These are phyloP conservation scores for Penicillium sp. DNA, from an alignment of 2,329 filamentous ascomycete species.

Conservation along the genomic window DNA sequence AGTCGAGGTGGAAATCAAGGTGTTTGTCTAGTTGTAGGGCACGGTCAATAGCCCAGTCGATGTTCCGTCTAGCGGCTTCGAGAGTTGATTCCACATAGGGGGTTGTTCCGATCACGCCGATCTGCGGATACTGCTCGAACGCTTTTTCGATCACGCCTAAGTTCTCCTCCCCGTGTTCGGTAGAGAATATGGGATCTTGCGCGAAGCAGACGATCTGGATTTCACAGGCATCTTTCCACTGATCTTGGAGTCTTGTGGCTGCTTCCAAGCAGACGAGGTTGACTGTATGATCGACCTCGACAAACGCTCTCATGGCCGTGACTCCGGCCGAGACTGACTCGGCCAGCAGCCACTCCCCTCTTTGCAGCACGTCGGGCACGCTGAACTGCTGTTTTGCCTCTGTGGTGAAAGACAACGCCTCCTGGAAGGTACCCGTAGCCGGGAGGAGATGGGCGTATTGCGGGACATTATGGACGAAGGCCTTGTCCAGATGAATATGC, in stretches of 20 bases:
- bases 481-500: conserved; percentile 70
- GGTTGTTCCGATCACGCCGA: conserved; percentile 68
- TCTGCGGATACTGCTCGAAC: conserved; percentile 38
- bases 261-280: conserved; percentile 60
- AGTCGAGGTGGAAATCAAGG: conserved; percentile 74
- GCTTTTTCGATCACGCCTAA: conserved; percentile 55
- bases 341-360: conserved; percentile 67
- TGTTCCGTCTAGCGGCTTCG: conserved; percentile 58
- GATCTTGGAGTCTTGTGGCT: conserved; percentile 60
- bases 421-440: conserved; percentile 62
- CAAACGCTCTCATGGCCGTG: conserved; percentile 70
- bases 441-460: conserved; percentile 64
- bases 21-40: conserved; percentile 58
- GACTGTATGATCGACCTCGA: conserved; percentile 69
- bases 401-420: conserved; percentile 64
- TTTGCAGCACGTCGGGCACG: conserved; percentile 62
- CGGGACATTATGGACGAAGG: conserved; percentile 43
- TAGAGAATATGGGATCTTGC: conserved; percentile 69
- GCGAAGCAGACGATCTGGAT: conserved; percentile 73
- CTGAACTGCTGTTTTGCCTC: conserved; percentile 67
- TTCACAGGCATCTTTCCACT: conserved; percentile 57
- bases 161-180: conserved; percentile 56
- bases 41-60: conserved; percentile 64
- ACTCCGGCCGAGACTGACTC: conserved; percentile 68
- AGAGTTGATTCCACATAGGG: conserved; percentile 67